Base-by-base conservation (phyloP, 2,329 filamentous ascomycete genomes). In the Colletotrichum caudatum region DNA sequence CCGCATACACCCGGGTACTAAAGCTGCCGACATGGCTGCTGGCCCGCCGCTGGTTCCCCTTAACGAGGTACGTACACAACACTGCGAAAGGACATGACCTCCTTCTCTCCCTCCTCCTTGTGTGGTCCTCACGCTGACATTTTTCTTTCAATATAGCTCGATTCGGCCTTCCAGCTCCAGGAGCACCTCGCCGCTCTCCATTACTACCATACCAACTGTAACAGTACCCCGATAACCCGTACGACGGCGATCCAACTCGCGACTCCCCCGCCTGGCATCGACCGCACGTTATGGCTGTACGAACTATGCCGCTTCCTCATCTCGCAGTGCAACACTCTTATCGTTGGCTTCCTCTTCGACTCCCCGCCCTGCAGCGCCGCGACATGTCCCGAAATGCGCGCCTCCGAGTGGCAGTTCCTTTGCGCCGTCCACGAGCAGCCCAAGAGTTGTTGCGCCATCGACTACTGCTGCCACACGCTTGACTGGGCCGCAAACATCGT, bases 401-500 rank as follows among this genome's bases (percentile, higher is more conserved):
- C 96, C 2, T 96, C 93, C 39, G 95, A 99, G 84, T 99, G 96
- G 96, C 96, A 99, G 83, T 99, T 98, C 78, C 90, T 99, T 59
- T 99, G 96, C 84, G 96, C 96, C 62, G 96, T 98, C 3, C 96
- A 99, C 80, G 95, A 98, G 79, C 93, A 94, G 61, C 96, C 96
- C 60, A 98, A 98, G 84, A 93, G 92, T 77, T 99, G 96, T 85
- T 98, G 95, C 82, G 96, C 96, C 63, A 98, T 99, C 78, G 96
- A 99, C 83, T 99, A 99, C 84, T 98, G 95, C 87, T 98, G 95
- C 81, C 96, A 99, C 80, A 99, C 96, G 0, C 91, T 99, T 54
- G 96, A 99, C 83, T 98, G 95, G 94, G 96, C 96, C 3, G 95
- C 94, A 69, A 97, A 97, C 77, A 93, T 95, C 26, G 91, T 99